These are phyloP conservation scores for Aureobasidium uvarum DNA, from an alignment of 2,329 filamentous ascomycete species.

Conservation along the genomic window DNA sequence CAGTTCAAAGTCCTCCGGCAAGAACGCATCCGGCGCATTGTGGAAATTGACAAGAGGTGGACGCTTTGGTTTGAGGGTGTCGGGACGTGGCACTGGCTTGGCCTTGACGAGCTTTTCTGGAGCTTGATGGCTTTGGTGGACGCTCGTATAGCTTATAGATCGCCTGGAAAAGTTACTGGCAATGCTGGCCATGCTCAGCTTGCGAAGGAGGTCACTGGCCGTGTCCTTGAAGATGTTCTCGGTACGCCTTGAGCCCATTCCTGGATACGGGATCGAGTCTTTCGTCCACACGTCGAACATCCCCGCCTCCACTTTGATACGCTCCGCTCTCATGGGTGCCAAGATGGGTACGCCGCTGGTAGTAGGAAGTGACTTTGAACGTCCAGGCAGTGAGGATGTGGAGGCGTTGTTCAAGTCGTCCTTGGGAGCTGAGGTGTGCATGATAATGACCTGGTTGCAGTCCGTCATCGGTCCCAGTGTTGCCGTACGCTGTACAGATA, in stretches of 20 bases:
- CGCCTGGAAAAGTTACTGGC: conserved; percentile 72
- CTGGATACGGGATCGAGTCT: conserved; percentile 76
- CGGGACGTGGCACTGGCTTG: conserved; percentile 14
- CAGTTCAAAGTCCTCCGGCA: conserved; percentile 52
- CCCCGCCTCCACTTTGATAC: conserved; percentile 70
- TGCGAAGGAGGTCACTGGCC: conserved; percentile 84
- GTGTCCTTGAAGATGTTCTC: conserved; percentile 73
- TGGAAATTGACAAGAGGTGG: conserved; percentile 47
- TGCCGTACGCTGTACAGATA: conserved; percentile 76
- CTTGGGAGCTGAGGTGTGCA: conserved; percentile 72
- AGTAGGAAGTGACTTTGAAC: conserved; percentile 78
- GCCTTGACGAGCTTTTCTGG: conserved; percentile 15
- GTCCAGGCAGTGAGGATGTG: conserved; percentile 55
- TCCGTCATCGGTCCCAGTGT: conserved; percentile 68
- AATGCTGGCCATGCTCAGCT: conserved; percentile 79
- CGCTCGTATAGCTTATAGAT: conserved; percentile 58
- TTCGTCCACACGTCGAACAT: conserved; percentile 81
- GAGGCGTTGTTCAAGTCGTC: conserved; percentile 47
- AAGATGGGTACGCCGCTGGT: conserved; percentile 67
- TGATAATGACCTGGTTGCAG: conserved; percentile 76
- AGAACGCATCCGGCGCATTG: conserved; percentile 48
- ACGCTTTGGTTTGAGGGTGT: conserved; percentile 22
- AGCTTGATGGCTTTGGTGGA: conserved; percentile 32
- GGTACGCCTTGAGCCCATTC: conserved; percentile 65
- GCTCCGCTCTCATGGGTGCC: conserved; percentile 70